Evolutionary conservation across 371 early-diverging fungal genomes (phyloP), one percentile per base, ranked within the genome.

Genomic region (Lichtheimia ramosa): DNA sequence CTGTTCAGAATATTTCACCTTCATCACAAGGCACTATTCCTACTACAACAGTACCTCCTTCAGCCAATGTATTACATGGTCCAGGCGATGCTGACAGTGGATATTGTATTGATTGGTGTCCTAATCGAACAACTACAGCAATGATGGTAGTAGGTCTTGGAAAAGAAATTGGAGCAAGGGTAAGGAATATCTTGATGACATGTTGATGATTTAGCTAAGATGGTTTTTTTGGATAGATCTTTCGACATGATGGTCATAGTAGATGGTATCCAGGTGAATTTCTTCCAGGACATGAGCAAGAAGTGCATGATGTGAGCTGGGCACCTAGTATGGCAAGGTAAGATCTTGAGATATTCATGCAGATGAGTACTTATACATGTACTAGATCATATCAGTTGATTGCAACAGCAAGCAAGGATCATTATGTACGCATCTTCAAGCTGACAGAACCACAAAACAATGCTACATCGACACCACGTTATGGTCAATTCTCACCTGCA

Each of bases 81-180:
- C 51, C 72, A 15, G 73, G 76, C 28, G 87, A 85, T 56, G 82
- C 77, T 0, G 85, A 84, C 50, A 86, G 86, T 52, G 81, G 82
- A 6, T 89, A 84, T 58, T 92, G 93, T 60, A 62, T 97, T 43
- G 86, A 92, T 8, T 97, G 97, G 97, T 95, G 94, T 74, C 91
- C 91, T 4, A 88, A 92, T 27, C 83, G 90, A 34, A 89, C 89
- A 49, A 71, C 84, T 0, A 79, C 90, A 1, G 84, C 88, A 51
- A 91, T 92, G 92, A 85, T 96, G 68, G 96, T 85, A 0, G 89
- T 94, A 15, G 96, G 95, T 0, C 85, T 94, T 56, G 95, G 95
- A 34, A 87, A 86, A 62, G 90, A 92, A 28, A 89, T 87, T 65
- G 78, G 80, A 8, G 92, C 93, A 21, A 87, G 86, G 77, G 87